These are phyloP conservation scores for Copromyces sp. DNA, from an alignment of 495 filamentous ascomycete genomes.

Conservation along the genomic window DNA sequence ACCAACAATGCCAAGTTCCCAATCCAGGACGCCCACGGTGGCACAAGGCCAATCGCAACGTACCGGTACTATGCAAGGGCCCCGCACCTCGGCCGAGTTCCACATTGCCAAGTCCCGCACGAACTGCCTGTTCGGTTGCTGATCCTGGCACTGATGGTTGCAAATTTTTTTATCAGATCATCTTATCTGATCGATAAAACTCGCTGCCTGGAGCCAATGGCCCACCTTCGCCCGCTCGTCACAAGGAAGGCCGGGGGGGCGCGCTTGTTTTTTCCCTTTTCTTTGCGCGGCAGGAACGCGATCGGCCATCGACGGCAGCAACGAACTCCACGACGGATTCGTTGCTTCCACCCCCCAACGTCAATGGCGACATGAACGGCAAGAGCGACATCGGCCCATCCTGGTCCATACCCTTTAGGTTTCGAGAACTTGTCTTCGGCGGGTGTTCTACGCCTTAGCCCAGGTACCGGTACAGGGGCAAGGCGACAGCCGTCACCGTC, in stretches of 20 bases:
- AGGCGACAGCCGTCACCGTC: background rate
- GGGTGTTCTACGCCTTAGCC: background rate
- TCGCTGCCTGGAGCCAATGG: background rate
- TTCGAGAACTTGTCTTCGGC: background rate
- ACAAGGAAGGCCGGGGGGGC: background rate
- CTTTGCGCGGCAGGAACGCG: background rate
- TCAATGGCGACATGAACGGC: background rate
- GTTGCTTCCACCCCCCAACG: background rate
- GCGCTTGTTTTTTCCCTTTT: background rate
- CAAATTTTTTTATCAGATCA: slow-evolving; percentile 13
- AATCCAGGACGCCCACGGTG: background rate
- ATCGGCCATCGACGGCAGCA: background rate
- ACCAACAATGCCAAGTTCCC: background rate
- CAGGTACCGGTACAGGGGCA: background rate
- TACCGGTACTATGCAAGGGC: background rate
- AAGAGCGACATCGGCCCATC: background rate
- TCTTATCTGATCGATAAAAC: slow-evolving; percentile 13
- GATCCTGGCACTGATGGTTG: background rate
- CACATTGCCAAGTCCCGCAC: background rate
- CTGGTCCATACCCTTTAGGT: background rate
- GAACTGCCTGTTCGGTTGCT: background rate
- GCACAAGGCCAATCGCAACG: background rate
- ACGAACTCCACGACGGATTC: background rate
- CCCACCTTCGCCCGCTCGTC: background rate
- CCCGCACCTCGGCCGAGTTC: background rate